Conservation (phyloP, 768 basidiomycete species). For the Suillus ampliporus region DNA sequence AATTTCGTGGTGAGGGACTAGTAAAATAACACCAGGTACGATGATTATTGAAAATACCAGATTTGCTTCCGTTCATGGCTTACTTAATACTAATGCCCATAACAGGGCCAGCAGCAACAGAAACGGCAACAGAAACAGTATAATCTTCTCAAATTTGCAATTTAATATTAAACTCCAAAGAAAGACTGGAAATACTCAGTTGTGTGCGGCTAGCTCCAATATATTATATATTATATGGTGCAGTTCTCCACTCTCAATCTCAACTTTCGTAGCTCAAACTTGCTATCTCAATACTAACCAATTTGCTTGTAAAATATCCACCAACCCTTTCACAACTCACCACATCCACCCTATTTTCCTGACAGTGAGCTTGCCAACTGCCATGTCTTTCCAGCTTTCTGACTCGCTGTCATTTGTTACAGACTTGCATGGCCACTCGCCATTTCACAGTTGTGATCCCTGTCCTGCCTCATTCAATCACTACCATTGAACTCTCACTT, state of each 20-base stretch:
- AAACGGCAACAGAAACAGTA: too few species aligned
- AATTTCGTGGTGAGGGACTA: too few species aligned
- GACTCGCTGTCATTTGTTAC: slow-evolving; percentile 1
- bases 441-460: slow-evolving; percentile 63
- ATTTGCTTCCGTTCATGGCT: too few species aligned
- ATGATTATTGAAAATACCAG: too few species aligned
- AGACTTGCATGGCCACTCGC: slow-evolving; percentile 63
- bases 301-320: slow-evolving; percentile 68
- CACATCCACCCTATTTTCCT: slow-evolving; percentile 74
- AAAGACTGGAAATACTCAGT: too few species aligned
- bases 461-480: slow-evolving; percentile 66
- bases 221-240: too few species aligned
- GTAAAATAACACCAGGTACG: too few species aligned
- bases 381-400: not conserved
- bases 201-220: too few species aligned
- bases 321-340: slow-evolving; percentile 65
- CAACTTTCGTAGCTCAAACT: slow-evolving; percentile 40
- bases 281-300: slow-evolving; percentile 62
- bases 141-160: too few species aligned
- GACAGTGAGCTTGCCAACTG: slow-evolving; percentile 46
- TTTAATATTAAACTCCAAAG: too few species aligned
- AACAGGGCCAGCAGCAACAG: too few species aligned
- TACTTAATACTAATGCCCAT: too few species aligned
- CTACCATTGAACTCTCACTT: slow-evolving; percentile 60
- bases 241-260: slow-evolving; percentile 22